Evolutionary conservation across 75 land plant genomes (phyloP), one percentile per base, ranked within the genome.

Genomic region (Picea glauca): DNA sequence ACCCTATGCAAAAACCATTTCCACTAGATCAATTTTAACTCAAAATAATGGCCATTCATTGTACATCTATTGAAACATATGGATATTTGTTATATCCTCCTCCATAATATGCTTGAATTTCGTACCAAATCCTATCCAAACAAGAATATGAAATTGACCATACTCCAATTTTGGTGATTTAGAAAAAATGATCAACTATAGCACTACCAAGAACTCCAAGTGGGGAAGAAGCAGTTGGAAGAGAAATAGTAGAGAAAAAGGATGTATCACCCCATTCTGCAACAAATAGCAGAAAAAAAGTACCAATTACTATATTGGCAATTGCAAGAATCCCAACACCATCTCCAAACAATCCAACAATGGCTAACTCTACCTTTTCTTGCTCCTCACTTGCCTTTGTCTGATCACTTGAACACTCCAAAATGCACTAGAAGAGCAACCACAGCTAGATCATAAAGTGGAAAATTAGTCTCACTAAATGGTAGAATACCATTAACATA

Each of bases 261-360:
- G 98, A 95, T 80, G 94, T 95, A 76, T 98, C 99, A 59, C 98
- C 99, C 98, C 99, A 98, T 81, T 98, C 99, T 74, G 98, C 99
- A 64, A 98, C 91, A 82, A 95, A 95, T 67, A 95, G 96, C 40
- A 98, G 80, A 56, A 85, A 70, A 78, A 98, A 98, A 20, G 99
- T 98, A 74, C 96, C 87, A 21, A 91, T 75, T 0, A 87, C 90
- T 18, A 92, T 94, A 74, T 72, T 88, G 7, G 93, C 90, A 67
- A 89, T 86, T 60, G 98, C 86, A 72, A 88, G 54, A 20, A 90
- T 85, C 30, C 99, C 98, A 33, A 89, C 89, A 60, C 99, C 93
- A 79, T 91, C 82, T 67, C 86, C 94, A 62, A 87, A 81, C 57
- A 98, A 76, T 40, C 97, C 90, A 59, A 98, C 94, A 73, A 98